Base-by-base conservation (phyloP, 805 yeast genomes). In the Hanseniaspora occidentalis region DNA sequence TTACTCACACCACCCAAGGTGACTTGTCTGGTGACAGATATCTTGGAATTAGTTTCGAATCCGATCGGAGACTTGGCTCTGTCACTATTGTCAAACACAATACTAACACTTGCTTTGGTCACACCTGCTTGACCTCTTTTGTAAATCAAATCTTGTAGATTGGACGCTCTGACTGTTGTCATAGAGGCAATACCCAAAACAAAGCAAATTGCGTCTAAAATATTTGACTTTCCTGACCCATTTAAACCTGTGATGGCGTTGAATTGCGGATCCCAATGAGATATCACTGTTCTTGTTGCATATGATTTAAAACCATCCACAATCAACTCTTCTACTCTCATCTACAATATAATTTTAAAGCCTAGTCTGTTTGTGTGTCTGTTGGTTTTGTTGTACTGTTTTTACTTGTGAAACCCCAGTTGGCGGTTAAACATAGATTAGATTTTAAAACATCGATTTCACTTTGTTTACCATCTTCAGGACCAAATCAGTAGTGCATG, bases 61-160 rank as follows among this genome's bases (percentile, higher is more conserved):
- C 95, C 96, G 40, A 85, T 79, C 1, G 99, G 98, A 0, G 89
- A 76, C 46, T 74, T 78, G 2, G 72, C 56, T 41, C 72, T 69
- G 49, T 89, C 96, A 10, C 71, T 52, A 53, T 92, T 94, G 60
- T 89, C 94, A 57, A 92, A 94, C 1, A 92, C 95, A 40, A 92
- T 85, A 0, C 97, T 88, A 1, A 92, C 98, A 53, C 92, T 79
- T 1, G 98, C 98, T 56, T 85, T 88, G 1, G 96, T 88, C 11
- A 89, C 89, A 48, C 97, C 97, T 0, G 98, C 97, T 58, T 92
- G 98, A 10, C 98, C 98, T 50, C 97, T 75, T 52, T 92, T 92
- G 58, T 92, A 92, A 38, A 92, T 92, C 56, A 92, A 72, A 59
- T 92, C 99, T 54, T 89, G 96, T 31, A 88, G 65, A 54, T 80